Percentiles rank a stretch among this genome's conserved stretches.
phyloP scores from a whole-genome alignment of 2,329 filamentous ascomycete genomes.

The Trichophyton equinum region DNA sequence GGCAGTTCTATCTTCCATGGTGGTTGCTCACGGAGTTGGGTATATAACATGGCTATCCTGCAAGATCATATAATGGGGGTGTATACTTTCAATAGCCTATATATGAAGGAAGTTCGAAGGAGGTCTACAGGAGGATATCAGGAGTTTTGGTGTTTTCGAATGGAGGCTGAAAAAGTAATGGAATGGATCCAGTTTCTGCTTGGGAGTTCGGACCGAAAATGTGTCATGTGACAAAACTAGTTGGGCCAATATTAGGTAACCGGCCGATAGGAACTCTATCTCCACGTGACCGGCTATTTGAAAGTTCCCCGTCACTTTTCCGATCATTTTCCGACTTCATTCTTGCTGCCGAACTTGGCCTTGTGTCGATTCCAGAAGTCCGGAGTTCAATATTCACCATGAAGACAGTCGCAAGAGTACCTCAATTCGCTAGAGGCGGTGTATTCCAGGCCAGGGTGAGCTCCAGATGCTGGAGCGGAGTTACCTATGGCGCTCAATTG shows the following conservation, averaged over 20 bases:
- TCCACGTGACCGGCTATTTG: background rate
- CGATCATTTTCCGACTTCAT: background rate
- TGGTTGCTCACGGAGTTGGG: background rate
- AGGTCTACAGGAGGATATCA: background rate
- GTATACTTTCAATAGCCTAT: background rate
- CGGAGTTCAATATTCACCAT: background rate
- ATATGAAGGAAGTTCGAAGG: background rate
- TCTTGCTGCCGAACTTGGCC: background rate
- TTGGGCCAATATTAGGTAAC: constrained; percentile 1
- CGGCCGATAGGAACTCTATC: background rate
- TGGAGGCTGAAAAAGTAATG: background rate
- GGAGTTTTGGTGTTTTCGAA: background rate
- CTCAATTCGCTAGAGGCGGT: background rate
- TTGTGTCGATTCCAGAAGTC: background rate
- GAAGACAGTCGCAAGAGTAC: background rate
- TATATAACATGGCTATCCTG: background rate
- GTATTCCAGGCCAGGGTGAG: background rate
- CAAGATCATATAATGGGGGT: background rate
- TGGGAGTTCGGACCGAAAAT: background rate
- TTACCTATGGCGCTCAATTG: background rate
- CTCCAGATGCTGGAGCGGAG: background rate
- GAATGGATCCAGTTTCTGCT: background rate
- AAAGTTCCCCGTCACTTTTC: constrained; percentile 1
- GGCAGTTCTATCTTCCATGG: background rate
- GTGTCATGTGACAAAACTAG: background rate